phyloP scores from a whole-genome alignment of 257 asterid species.

The Lantana camara region DNA sequence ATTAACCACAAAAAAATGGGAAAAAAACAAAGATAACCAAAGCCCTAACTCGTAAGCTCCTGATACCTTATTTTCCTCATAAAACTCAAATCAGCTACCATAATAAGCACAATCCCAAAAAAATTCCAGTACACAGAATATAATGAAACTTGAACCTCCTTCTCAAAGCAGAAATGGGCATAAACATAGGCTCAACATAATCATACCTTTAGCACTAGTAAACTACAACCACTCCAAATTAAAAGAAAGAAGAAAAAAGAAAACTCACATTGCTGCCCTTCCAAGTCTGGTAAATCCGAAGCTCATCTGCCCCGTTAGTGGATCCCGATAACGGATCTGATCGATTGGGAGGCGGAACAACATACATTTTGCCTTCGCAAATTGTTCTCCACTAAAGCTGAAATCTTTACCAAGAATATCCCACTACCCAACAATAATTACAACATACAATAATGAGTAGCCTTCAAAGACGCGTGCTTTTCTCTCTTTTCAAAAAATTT shows the following conservation, averaged over 20 bases:
- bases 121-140: not conserved
- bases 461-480: constrained; percentile 4
- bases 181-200: not conserved
- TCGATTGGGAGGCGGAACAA: constrained; percentile 84
- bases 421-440: constrained; percentile 26
- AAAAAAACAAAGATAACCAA: not conserved
- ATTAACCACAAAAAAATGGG: not conserved
- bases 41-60: not conserved
- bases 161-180: not conserved
- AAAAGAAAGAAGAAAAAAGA: not conserved
- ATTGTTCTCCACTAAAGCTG: constrained; percentile 30
- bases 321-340: constrained; percentile 83
- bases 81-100: constrained; percentile 16
- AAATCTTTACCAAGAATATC: constrained; percentile 33
- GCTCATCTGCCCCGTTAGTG: constrained; percentile 57
- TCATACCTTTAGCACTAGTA: not conserved
- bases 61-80: not conserved
- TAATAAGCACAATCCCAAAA: constrained; percentile 19
- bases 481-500: not conserved
- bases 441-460: constrained; percentile 12
- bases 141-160: not conserved
- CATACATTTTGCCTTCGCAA: constrained; percentile 57
- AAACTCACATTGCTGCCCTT: constrained; percentile 93
- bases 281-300: constrained; percentile 85
- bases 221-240: not conserved